Evolutionary conservation across 2,329 filamentous ascomycete genomes (phyloP), one percentile per base, ranked within the genome.

Genomic region (Talaromyces sp.): DNA sequence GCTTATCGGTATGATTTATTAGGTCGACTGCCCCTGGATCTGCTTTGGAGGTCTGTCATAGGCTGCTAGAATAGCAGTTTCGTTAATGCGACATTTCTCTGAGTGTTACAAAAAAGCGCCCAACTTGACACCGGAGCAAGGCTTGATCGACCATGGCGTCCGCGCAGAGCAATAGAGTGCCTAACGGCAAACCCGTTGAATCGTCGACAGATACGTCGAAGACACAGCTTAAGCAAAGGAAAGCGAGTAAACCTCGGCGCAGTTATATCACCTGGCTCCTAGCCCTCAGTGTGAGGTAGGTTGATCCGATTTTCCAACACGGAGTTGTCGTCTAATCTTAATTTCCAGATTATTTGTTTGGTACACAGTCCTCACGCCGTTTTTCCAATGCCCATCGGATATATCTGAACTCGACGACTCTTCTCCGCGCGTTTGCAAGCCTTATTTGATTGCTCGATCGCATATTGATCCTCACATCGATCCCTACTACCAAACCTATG

Each of bases 401-500:
- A 77, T 88, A 63, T 84, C 88, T 30, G 82, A 85, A 28, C 85
- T 95, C 70, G 84, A 85, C 68, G 85, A 89, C 28, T 77, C 82
- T 32, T 90, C 91, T 1, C 90, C 93, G 0, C 83, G 80, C 65
- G 84, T 98, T 64, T 99, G 95, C 84, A 88, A 88, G 70, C 88
- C 90, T 10, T 97, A 97, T 69, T 71, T 88, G 36, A 76, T 82
- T 83, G 89, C 79, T 77, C 86, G 77, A 68, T 86, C 80, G 79
- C 87, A 82, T 61, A 79, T 93, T 63, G 78, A 85, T 28, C 95
- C 95, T 3, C 88, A 93, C 73, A 71, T 96, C 33, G 82, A 88
- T 68, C 93, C 93, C 2, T 96, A 96, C 77, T 98, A 97, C 75
- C 80, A 93, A 67, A 76, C 85, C 62, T 96, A 97, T 71, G 88